Base-by-base conservation (phyloP, 2,329 filamentous ascomycete genomes). In the Ceratocystis cacaofunesta region DNA sequence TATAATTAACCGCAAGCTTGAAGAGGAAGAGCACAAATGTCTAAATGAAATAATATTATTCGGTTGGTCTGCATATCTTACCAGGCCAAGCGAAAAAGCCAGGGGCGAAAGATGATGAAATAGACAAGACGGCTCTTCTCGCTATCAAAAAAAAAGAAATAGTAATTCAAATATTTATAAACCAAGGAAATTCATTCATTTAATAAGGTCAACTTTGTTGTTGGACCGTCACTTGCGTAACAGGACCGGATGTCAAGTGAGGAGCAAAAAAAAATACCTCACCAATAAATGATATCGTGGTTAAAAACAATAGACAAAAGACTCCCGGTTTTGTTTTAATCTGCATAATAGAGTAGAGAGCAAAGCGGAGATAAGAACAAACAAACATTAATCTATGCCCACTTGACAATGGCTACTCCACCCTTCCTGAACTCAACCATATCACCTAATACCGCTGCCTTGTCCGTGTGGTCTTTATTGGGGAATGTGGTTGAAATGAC, bases 401-500 rank as follows among this genome's bases (percentile, higher is more conserved):
- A 82, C 76, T 87, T 87, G 50, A 87, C 84, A 46, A 87, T 80
- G 1, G 82, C 84, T 0, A 81, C 85, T 22, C 84, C 85, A 12
- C 85, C 84, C 72, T 80, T 82, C 77, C 83, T 87, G 71, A 87
- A 86, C 72, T 87, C 85, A 30, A 79, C 69, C 75, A 86, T 78
- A 25, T 87, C 83, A 5, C 82, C 81, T 32, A 87, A 72, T 0
- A 81, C 78, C 62, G 82, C 70, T 7, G 73, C 75, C 74, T 85
- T 86, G 71, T 94, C 88, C 1, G 80, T 85, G 69, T 92, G 82
- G 64, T 92, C 87, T 76, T 90, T 91, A 71, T 84, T 90, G 3
- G 89, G 89, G 74, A 94, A 94, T 0, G 89, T 92, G 0, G 89
- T 94, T 69, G 87, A 88, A 55, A 95, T 77, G 2, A 89, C 86